Percentiles rank a stretch among this genome's conserved stretches.
Conservation (phyloP, 2,329 filamentous ascomycete genomes). For the Aspergillus floridensis region DNA sequence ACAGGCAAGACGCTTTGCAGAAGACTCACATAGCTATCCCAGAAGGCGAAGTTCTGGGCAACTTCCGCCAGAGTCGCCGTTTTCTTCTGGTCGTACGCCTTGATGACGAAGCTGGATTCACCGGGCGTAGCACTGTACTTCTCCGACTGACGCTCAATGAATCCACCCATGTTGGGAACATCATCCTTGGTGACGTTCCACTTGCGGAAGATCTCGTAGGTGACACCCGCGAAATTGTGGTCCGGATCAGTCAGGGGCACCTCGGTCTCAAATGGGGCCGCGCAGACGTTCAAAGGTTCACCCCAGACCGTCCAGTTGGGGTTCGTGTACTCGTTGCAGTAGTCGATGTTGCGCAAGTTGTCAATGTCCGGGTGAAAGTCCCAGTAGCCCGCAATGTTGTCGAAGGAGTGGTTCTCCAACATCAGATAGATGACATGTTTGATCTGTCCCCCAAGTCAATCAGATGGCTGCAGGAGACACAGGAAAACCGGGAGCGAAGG, state of each 20-base stretch:
- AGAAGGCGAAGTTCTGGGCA: constrained; percentile 40
- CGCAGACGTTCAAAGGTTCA: constrained; percentile 37
- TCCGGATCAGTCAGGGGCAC: constrained; percentile 38
- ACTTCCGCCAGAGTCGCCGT: constrained; percentile 34
- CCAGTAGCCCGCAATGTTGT: constrained; percentile 43
- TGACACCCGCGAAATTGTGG: constrained; percentile 32
- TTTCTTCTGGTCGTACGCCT: constrained; percentile 38
- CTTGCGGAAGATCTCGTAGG: constrained; percentile 40
- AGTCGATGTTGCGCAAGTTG: constrained; percentile 32
- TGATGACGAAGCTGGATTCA: constrained; percentile 38
- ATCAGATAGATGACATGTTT: constrained; percentile 39
- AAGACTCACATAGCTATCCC: constrained; percentile 33
- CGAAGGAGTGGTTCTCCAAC: constrained; percentile 42
- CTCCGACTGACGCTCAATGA: constrained; percentile 40
- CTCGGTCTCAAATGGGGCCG: constrained; percentile 35
- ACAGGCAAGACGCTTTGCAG: not conserved
- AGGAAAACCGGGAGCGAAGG: not conserved
- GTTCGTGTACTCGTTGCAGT: constrained; percentile 42
- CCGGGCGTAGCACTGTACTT: constrained; percentile 37
- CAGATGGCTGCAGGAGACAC: not conserved
- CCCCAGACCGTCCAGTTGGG: constrained; percentile 39
- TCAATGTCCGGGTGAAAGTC: constrained; percentile 38
- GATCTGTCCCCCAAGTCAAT: constrained; percentile 21
- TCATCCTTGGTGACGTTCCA: constrained; percentile 37
- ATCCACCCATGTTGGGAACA: constrained; percentile 38